These are phyloP conservation scores for Colletotrichum camelliae DNA, from an alignment of 2,329 filamentous ascomycete species.

Conservation along the genomic window DNA sequence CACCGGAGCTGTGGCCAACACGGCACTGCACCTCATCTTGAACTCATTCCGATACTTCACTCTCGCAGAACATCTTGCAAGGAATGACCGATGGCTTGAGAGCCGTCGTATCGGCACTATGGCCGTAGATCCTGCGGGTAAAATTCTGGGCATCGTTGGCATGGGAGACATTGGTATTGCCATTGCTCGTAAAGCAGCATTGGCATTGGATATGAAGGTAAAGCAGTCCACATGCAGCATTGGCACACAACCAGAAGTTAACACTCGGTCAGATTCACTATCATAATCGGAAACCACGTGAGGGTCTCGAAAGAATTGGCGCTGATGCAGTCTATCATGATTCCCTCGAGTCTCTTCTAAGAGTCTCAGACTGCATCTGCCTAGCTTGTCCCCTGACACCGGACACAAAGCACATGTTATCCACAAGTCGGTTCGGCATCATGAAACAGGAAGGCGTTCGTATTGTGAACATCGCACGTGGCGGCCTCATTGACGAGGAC, in stretches of 20 bases:
- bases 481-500: background rate
- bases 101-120: background rate
- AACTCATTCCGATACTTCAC: background rate
- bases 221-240: too few species aligned
- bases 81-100: background rate
- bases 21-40: background rate
- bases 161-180: background rate
- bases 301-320: background rate
- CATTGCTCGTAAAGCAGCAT: background rate
- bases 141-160: background rate
- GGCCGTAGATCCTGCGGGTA: background rate
- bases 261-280: background rate
- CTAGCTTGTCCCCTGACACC: background rate
- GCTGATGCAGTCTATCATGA: background rate
- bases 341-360: background rate
- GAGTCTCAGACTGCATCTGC: background rate
- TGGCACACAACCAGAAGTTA: rapidly evolving
- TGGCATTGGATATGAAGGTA: background rate
- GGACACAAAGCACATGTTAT: background rate
- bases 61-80: background rate
- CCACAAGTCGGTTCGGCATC: background rate
- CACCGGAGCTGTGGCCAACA: background rate
- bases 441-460: background rate
- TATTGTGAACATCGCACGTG: background rate
- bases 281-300: background rate